These are phyloP conservation scores for Pseudogymnoascus sp. DNA, from an alignment of 2,329 filamentous ascomycete genomes.

Conservation along the genomic window DNA sequence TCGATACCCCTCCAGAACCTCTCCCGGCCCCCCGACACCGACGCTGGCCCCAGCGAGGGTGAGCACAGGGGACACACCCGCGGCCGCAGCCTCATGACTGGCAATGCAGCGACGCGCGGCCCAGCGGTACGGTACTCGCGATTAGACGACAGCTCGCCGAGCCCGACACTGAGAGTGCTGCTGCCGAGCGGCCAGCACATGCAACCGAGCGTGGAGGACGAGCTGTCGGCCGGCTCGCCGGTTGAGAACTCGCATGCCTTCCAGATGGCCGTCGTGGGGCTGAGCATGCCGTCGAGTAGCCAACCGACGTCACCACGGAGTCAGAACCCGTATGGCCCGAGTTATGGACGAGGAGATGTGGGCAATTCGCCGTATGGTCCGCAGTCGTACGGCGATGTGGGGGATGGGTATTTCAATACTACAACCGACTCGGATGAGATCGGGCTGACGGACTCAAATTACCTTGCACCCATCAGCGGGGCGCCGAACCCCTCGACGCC, in stretches of 20 bases:
- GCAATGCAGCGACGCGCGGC: slow-evolving; percentile 22
- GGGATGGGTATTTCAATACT: slow-evolving; percentile 27
- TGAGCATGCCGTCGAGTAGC: slow-evolving; percentile 13
- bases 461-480: slow-evolving; percentile 50
- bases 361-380: slow-evolving; percentile 21
- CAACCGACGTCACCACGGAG: slow-evolving; percentile 23
- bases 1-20: slow-evolving; percentile 69
- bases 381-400: slow-evolving; percentile 19
- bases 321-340: slow-evolving; percentile 27
- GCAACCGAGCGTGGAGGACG: slow-evolving; percentile 16
- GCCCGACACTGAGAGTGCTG: slow-evolving; percentile 18
- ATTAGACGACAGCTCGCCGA: slow-evolving; percentile 24
- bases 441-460: slow-evolving; percentile 49
- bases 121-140: slow-evolving; percentile 26
- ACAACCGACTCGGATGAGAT: slow-evolving; percentile 47
- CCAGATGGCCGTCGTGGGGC: slow-evolving; percentile 19
- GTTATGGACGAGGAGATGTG: slow-evolving; percentile 22
- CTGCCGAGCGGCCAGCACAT: slow-evolving; percentile 13
- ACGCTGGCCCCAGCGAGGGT: slow-evolving; percentile 15
- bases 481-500: slow-evolving; percentile 30
- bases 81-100: slow-evolving; percentile 26
- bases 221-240: slow-evolving; percentile 21
- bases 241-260: slow-evolving; percentile 26
- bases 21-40: slow-evolving; percentile 27
- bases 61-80: slow-evolving; percentile 20